phyloP scores from a whole-genome alignment of 2,329 filamentous ascomycete genomes.

The Sporothrix luriei region DNA sequence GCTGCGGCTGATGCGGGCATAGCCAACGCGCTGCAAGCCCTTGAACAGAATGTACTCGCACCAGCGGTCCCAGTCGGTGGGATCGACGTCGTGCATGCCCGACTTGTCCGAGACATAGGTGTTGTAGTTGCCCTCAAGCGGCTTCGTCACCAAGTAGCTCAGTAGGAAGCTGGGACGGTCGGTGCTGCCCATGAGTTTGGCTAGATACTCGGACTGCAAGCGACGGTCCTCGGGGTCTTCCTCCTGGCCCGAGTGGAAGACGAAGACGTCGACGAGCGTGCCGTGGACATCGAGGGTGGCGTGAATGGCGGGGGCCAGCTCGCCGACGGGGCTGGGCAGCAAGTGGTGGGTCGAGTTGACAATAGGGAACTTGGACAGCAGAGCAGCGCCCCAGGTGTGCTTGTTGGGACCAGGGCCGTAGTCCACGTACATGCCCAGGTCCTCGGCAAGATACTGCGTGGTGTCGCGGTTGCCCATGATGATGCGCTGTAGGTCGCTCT shows the following conservation, averaged over 20 bases:
- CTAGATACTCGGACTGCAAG: conserved; percentile 81
- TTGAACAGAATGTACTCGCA: conserved; percentile 99
- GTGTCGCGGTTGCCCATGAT: conserved; percentile 99
- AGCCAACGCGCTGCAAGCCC: conserved; percentile 79
- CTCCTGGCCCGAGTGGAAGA: conserved; percentile 98
- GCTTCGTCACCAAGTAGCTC: conserved; percentile 89
- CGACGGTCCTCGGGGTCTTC: conserved; percentile 91
- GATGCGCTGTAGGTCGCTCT: conserved; percentile 91
- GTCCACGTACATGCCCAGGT: conserved; percentile 98
- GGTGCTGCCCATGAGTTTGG: conserved; percentile 82
- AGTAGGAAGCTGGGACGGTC: conserved; percentile 80
- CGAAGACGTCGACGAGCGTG: conserved; percentile 85
- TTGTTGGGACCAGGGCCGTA: conserved; percentile 97
- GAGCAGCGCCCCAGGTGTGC: conserved; percentile 93
- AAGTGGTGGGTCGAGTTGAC: conserved; percentile 96
- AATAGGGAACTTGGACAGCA: conserved; percentile 94
- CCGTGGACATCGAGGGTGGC: conserved; percentile 95
- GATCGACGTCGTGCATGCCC: conserved; percentile 94
- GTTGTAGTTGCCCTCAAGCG: conserved; percentile 92
- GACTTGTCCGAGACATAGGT: conserved; percentile 84
- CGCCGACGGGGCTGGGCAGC: conserved; percentile 87
- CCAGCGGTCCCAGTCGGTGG: conserved; percentile 93
- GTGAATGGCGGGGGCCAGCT: conserved; percentile 92
- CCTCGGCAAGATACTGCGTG: conserved; percentile 91
- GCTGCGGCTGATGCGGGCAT: conserved; percentile 82